Evolutionary conservation across 2,329 filamentous ascomycete species (phyloP).

Genomic region (Colletotrichum acutatum): DNA sequence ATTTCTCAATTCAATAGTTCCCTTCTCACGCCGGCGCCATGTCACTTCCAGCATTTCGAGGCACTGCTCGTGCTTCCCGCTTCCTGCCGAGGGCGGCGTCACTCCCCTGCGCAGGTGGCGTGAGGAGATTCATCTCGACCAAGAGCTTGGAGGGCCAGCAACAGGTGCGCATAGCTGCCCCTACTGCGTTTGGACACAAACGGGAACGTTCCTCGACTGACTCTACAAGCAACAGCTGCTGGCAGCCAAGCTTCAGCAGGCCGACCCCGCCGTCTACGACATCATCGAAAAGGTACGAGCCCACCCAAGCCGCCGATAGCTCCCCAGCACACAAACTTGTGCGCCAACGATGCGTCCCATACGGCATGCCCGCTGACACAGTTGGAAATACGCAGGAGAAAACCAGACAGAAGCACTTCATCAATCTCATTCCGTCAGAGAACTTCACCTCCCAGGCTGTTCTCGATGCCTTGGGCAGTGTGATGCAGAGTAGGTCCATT

Average conservation of each 20-base stretch:
- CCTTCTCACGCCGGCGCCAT: conserved; percentile 45
- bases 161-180: conserved; percentile 55
- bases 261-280: conserved; percentile 86
- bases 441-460: conserved; percentile 96
- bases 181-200: conserved; percentile 24
- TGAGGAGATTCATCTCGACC: conserved; percentile 57
- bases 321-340: neutral
- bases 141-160: conserved; percentile 67
- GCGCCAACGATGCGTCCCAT: neutral
- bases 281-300: conserved; percentile 86
- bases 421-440: conserved; percentile 95
- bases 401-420: conserved; percentile 95
- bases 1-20: neutral
- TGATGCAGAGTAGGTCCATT: conserved; percentile 84
- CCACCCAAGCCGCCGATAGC: neutral
- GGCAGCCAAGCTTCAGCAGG: conserved; percentile 80
- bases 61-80: conserved; percentile 60
- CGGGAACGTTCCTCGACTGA: neutral
- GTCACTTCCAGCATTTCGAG: conserved; percentile 59
- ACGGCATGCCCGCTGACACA: neutral
- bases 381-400: conserved; percentile 77
- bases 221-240: conserved; percentile 71
- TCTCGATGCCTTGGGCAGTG: conserved; percentile 89
- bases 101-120: conserved; percentile 26
- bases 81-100: conserved; percentile 47